Evolutionary conservation across 352 stramenopile species (phyloP).

Genomic region (Globisporangium barbulae): DNA sequence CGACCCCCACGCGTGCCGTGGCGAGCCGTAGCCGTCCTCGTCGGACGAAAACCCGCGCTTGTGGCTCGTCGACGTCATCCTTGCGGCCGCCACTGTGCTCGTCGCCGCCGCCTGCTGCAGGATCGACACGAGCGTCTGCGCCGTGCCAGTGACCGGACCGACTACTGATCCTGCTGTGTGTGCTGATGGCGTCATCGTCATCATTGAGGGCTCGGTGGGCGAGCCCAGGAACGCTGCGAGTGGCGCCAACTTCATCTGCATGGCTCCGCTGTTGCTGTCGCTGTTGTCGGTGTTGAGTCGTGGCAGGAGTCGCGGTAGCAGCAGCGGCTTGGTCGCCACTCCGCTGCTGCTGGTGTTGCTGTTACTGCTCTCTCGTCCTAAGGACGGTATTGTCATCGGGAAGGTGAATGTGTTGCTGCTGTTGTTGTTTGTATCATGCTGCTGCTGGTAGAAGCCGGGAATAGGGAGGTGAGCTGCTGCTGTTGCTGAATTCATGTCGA

Average conservation of each 20-base stretch:
- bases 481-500: slow-evolving; percentile 3
- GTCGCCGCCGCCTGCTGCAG: not conserved
- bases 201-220: not conserved
- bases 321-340: not conserved
- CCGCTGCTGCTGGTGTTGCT: not conserved
- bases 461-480: not conserved
- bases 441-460: not conserved
- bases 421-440: not conserved
- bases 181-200: not conserved
- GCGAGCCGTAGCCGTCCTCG: not conserved
- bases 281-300: not conserved
- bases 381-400: not conserved
- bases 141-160: not conserved
- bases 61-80: not conserved
- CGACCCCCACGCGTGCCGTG: not conserved
- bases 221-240: not conserved
- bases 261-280: not conserved
- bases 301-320: slow-evolving; percentile 17
- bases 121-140: slow-evolving; percentile 10
- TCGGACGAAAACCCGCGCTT: slow-evolving; percentile 12
- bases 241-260: not conserved
- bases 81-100: not conserved
- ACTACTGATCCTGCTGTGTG: not conserved
- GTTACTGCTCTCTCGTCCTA: not conserved
- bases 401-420: not conserved